Conservation (phyloP, 495 filamentous ascomycete species). For the Xylaria palmicola region DNA sequence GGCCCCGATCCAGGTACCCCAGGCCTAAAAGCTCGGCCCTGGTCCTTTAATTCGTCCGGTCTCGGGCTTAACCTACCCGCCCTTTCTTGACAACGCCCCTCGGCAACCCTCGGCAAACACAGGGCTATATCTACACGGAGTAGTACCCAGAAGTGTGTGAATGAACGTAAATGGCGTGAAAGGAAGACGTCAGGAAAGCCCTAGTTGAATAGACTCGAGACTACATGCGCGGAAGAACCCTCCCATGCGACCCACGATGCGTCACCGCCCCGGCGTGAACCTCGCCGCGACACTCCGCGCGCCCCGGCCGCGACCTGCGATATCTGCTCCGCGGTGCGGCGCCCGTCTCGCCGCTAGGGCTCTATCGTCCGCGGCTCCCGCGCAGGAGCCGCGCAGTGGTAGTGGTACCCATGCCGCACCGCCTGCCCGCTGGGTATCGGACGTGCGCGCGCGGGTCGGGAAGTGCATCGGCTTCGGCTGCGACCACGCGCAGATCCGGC, state of each 20-base stretch:
- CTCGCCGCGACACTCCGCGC: background rate
- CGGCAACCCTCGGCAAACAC: background rate
- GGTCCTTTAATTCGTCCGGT: background rate
- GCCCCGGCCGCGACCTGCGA: background rate
- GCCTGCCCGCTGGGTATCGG: slow-evolving; percentile 69
- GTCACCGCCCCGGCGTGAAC: slow-evolving; percentile 7
- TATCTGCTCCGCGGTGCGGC: background rate
- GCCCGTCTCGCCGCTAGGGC: background rate
- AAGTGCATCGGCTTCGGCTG: slow-evolving; percentile 82
- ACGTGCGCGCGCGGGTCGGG: slow-evolving; percentile 71
- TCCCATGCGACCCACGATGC: slow-evolving; percentile 12
- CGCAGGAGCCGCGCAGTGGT: background rate
- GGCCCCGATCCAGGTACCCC: background rate
- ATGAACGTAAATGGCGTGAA: background rate
- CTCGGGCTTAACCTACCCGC: background rate
- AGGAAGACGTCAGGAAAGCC: background rate
- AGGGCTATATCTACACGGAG: background rate
- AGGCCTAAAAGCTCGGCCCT: background rate
- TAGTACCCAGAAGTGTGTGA: no score
- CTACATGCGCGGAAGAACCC: background rate
- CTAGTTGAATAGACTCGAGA: background rate
- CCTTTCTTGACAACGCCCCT: background rate
- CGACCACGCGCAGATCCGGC: slow-evolving; percentile 54
- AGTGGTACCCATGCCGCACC: slow-evolving; percentile 20
- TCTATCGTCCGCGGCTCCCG: background rate